Evolutionary conservation across 2,329 filamentous ascomycete species (phyloP).

Genomic region (Intubia oerlemansii): DNA sequence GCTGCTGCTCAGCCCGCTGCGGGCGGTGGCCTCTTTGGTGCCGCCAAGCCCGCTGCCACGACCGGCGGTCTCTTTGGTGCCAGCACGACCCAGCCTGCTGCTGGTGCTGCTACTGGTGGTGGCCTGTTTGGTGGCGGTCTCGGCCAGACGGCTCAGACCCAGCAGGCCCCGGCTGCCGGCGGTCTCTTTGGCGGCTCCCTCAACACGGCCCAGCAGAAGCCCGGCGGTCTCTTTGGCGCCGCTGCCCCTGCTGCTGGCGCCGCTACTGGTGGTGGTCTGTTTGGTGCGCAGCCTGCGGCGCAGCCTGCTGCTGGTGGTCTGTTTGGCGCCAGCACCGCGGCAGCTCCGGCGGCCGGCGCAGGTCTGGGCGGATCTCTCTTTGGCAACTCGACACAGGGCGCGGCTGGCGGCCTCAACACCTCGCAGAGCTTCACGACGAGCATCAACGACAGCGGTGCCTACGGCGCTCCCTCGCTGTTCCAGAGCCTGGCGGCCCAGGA

Average conservation of each 20-base stretch:
- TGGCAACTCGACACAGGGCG: conserved; percentile 24
- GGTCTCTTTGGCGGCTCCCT: conserved; percentile 26
- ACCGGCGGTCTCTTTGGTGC: conserved; percentile 26
- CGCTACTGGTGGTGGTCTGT: conserved; percentile 26
- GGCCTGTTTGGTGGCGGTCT: conserved; percentile 27
- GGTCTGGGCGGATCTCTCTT: conserved; percentile 34
- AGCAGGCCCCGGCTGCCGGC: conserved; percentile 13
- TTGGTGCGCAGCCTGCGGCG: conserved; percentile 23
- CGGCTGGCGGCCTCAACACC: conserved; percentile 23
- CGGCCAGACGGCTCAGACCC: conserved; percentile 28
- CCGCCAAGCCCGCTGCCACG: not conserved
- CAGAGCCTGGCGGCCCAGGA: conserved; percentile 43
- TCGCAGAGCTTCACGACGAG: conserved; percentile 57
- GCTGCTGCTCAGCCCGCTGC: conserved; percentile 1
- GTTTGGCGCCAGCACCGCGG: conserved; percentile 24
- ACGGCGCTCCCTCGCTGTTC: conserved; percentile 76
- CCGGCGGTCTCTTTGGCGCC: conserved; percentile 32
- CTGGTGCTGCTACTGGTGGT: conserved; percentile 14
- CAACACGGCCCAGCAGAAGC: conserved; percentile 32
- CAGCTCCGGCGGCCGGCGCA: conserved; percentile 20
- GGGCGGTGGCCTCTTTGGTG: conserved; percentile 1
- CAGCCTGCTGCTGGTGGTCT: conserved; percentile 17
- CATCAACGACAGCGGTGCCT: conserved; percentile 67
- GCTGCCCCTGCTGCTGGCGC: conserved; percentile 20
- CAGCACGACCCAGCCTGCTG: conserved; percentile 12